A percentile compares a stretch with the other conserved stretches of the same genome.
Conservation (phyloP, 257 asterid genomes). For the Ocimum tenuiflorum region DNA sequence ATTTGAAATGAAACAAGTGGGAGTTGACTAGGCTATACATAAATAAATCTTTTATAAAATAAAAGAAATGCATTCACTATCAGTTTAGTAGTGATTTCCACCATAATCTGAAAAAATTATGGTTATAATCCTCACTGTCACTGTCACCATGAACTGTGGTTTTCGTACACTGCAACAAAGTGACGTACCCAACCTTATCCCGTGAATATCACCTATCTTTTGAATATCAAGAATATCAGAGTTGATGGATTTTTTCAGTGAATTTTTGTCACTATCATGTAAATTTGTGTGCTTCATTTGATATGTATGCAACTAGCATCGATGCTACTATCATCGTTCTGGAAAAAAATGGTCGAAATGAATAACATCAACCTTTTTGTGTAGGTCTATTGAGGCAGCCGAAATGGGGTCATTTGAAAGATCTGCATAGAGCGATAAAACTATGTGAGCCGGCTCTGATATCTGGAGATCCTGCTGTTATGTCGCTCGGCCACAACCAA, state of each 20-base stretch:
- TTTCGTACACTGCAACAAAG: not conserved
- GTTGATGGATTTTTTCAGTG: no score
- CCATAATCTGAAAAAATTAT: not conserved
- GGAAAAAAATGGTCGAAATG: not conserved
- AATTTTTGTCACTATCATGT: no score
- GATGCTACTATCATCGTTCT: not conserved
- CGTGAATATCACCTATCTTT: slow-evolving; percentile 3
- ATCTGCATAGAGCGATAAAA: slow-evolving; percentile 89
- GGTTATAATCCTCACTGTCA: not conserved
- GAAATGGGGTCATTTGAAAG: slow-evolving; percentile 96
- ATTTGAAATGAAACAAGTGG: slow-evolving; percentile 11
- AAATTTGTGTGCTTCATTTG: no score
- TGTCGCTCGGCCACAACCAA: slow-evolving; percentile 70
- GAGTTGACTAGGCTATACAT: slow-evolving; percentile 7
- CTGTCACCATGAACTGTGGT: not conserved
- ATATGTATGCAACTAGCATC: no score
- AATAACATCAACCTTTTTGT: not conserved
- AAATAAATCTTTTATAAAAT: not conserved
- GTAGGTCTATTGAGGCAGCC: slow-evolving; percentile 78
- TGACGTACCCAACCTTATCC: slow-evolving; percentile 7
- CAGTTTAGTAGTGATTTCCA: not conserved
- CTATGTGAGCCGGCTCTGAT: slow-evolving; percentile 85
- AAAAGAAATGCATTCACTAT: not conserved
- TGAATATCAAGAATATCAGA: not conserved
- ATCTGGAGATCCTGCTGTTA: slow-evolving; percentile 64